Evolutionary conservation across 1,139 yeast species (phyloP).

Genomic region (Nematodospora anomalae): DNA sequence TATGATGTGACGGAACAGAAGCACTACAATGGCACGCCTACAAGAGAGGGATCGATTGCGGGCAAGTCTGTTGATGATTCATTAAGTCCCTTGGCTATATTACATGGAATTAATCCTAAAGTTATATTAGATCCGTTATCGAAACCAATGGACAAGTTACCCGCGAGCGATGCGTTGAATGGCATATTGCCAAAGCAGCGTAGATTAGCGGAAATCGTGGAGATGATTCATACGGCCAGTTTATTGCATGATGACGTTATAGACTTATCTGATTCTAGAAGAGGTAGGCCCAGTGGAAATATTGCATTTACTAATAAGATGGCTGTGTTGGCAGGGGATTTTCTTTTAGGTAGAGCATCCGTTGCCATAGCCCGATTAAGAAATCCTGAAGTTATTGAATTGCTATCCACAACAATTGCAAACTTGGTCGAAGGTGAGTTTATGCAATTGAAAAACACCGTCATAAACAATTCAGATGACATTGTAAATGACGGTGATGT

Average conservation of each 20-base stretch:
- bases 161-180: conserved; percentile 56
- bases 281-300: conserved; percentile 91
- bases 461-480: conserved; percentile 49
- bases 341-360: conserved; percentile 90
- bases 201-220: conserved; percentile 93
- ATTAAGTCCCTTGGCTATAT: conserved; percentile 75
- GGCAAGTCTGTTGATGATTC: conserved; percentile 57
- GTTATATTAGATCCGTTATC: conserved; percentile 80
- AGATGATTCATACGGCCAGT: conserved; percentile 98
- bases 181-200: conserved; percentile 93
- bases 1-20: conserved; percentile 66
- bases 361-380: conserved; percentile 90
- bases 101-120: conserved; percentile 86
- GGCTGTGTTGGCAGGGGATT: conserved; percentile 98
- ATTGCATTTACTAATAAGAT: conserved; percentile 93
- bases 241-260: conserved; percentile 95
- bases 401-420: conserved; percentile 93
- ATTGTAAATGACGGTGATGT: conserved; percentile 49
- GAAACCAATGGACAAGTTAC: conserved; percentile 73
- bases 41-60: conserved; percentile 39
- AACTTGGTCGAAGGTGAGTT: conserved; percentile 97
- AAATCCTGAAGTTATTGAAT: conserved; percentile 95
- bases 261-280: conserved; percentile 85
- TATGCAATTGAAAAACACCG: conserved; percentile 95
- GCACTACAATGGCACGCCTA: conserved; percentile 55